phyloP scores from a whole-genome alignment of 257 asterid species.

The Phtheirospermum japonicum region DNA sequence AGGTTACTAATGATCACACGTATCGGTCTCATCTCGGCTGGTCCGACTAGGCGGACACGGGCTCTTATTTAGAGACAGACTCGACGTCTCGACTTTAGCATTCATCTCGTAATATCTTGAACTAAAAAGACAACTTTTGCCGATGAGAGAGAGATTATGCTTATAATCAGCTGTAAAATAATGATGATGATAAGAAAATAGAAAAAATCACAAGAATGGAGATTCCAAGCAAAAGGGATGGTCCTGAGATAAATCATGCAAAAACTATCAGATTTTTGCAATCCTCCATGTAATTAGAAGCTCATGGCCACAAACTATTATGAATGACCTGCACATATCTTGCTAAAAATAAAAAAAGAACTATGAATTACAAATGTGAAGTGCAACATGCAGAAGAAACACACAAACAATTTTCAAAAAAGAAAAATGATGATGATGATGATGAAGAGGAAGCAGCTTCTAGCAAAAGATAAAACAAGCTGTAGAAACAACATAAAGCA shows the following conservation, averaged over 20 bases:
- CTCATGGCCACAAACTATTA: too few species aligned
- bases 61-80: slow-evolving; percentile 60
- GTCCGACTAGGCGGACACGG: slow-evolving; percentile 76
- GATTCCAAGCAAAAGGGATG: slow-evolving; percentile 99
- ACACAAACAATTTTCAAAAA: too few species aligned
- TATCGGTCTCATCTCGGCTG: slow-evolving; percentile 76
- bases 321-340: too few species aligned
- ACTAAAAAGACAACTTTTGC: slow-evolving; percentile 69
- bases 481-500: too few species aligned
- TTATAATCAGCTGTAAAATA: slow-evolving; percentile 60
- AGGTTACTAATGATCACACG: slow-evolving; percentile 65
- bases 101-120: slow-evolving; percentile 51
- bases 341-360: too few species aligned
- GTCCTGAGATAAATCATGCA: too few species aligned
- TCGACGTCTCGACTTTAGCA: slow-evolving; percentile 55
- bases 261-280: too few species aligned
- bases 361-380: too few species aligned
- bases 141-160: slow-evolving; percentile 56
- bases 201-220: slow-evolving; percentile 19
- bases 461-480: too few species aligned
- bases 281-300: slow-evolving; percentile 45
- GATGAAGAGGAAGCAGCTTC: too few species aligned
- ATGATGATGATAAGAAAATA: not conserved
- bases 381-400: too few species aligned
- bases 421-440: too few species aligned